Percentiles rank a stretch among this genome's conserved stretches.
These are phyloP conservation scores for Pythium chondricola DNA, from an alignment of 352 stramenopile species.

Conservation along the genomic window DNA sequence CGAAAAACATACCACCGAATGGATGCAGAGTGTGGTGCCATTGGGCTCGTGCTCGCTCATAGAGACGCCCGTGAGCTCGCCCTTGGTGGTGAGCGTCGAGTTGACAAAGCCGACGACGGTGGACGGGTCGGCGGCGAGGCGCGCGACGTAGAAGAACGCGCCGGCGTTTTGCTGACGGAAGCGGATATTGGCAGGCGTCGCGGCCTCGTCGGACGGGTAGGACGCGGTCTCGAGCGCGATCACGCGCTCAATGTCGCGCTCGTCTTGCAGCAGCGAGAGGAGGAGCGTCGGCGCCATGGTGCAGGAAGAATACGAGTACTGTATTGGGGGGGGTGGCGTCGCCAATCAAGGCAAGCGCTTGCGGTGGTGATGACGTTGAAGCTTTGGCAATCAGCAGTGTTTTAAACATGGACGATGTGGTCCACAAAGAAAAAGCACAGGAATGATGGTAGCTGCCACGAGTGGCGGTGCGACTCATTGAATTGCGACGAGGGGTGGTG, in stretches of 20 bases:
- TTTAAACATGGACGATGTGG: not conserved
- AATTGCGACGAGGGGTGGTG: too few species aligned
- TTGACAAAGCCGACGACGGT: slow-evolving; percentile 87
- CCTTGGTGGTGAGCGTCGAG: slow-evolving; percentile 53
- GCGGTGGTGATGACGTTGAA: slow-evolving; percentile 19
- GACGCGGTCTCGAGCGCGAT: slow-evolving; percentile 45
- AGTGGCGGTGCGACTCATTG: too few species aligned
- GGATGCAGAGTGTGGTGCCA: slow-evolving; percentile 81
- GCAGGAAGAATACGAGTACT: not conserved
- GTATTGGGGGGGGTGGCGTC: too few species aligned
- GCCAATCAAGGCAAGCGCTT: too few species aligned
- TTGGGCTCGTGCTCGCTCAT: slow-evolving; percentile 76
- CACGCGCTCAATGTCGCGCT: slow-evolving; percentile 33
- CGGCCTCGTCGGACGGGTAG: slow-evolving; percentile 85
- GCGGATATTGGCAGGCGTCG: slow-evolving; percentile 67
- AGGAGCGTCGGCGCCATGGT: slow-evolving; percentile 6
- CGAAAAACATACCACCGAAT: too few species aligned
- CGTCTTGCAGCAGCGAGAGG: slow-evolving; percentile 5
- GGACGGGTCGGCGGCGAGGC: slow-evolving; percentile 1
- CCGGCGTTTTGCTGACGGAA: slow-evolving; percentile 80
- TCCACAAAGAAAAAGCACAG: too few species aligned
- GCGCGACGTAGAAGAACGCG: slow-evolving; percentile 58
- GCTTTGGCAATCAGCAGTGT: slow-evolving; percentile 2
- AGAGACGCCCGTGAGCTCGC: slow-evolving; percentile 54
- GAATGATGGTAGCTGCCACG: too few species aligned